Evolutionary conservation across 2,329 filamentous ascomycete species (phyloP).

Genomic region (Botrytis porri): DNA sequence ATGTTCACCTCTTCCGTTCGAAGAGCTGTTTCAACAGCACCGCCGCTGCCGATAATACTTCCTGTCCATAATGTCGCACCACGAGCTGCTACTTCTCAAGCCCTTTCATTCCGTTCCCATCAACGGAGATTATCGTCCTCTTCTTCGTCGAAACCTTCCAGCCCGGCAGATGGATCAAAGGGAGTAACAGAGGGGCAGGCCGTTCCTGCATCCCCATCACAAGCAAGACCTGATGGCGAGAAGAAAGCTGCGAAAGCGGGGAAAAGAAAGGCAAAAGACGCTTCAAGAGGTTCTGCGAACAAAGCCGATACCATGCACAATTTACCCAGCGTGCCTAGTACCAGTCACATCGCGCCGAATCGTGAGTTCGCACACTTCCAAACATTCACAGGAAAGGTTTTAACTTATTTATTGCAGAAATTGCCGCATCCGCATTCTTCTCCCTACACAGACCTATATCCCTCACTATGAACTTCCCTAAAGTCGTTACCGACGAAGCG

Average conservation of each 20-base stretch:
- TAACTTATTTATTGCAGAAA: slow-evolving; percentile 53
- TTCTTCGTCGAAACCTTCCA: slow-evolving; percentile 42
- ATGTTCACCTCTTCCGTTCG: slow-evolving; percentile 40
- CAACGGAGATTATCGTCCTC: slow-evolving; percentile 39
- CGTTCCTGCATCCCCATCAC: slow-evolving; percentile 30
- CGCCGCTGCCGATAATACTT: slow-evolving; percentile 31
- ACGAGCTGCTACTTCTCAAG: slow-evolving; percentile 31
- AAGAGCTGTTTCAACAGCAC: slow-evolving; percentile 33
- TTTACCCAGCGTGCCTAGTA: slow-evolving; percentile 72
- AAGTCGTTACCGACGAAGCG: slow-evolving; percentile 64
- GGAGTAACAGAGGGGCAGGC: slow-evolving; percentile 29
- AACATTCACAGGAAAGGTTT: neutral
- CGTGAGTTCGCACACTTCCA: slow-evolving; percentile 44
- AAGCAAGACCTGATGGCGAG: slow-evolving; percentile 28
- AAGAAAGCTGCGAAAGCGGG: slow-evolving; percentile 45
- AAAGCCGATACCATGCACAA: slow-evolving; percentile 50
- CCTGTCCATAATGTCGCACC: slow-evolving; percentile 31
- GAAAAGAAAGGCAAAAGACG: slow-evolving; percentile 57
- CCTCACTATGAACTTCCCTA: slow-evolving; percentile 76
- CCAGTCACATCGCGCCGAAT: slow-evolving; percentile 66
- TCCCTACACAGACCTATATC: slow-evolving; percentile 93
- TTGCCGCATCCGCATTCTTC: slow-evolving; percentile 90
- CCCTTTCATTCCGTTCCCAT: slow-evolving; percentile 34
- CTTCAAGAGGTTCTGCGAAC: slow-evolving; percentile 38
- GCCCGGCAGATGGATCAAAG: slow-evolving; percentile 39